Evolutionary conservation across 2,329 filamentous ascomycete species (phyloP).

Genomic region (Sarocladium kiliense): DNA sequence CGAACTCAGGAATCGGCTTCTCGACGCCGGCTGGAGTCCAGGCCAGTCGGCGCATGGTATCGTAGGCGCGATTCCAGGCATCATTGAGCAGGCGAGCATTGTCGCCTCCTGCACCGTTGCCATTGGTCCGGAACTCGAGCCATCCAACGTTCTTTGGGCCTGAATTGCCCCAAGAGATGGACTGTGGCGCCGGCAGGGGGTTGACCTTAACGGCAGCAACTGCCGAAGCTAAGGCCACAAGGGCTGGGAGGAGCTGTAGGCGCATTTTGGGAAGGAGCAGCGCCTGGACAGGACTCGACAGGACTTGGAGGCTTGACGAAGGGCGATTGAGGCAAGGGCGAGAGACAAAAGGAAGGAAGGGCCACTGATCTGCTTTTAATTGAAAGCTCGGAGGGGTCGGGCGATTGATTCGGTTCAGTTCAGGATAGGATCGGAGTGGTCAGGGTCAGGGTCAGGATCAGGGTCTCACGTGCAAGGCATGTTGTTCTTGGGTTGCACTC

Average conservation of each 20-base stretch:
- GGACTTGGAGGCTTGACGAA: background rate
- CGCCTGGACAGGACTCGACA: background rate
- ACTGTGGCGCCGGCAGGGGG: slow-evolving; percentile 20
- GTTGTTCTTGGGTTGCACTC: background rate
- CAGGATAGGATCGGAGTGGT: too few species aligned
- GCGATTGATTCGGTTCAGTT: too few species aligned
- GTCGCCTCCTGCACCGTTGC: slow-evolving; percentile 9
- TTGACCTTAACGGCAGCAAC: slow-evolving; percentile 20
- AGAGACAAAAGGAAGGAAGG: too few species aligned
- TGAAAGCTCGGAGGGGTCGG: background rate
- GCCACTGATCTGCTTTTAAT: background rate
- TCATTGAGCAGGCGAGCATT: slow-evolving; percentile 28
- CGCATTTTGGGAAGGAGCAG: slow-evolving; percentile 8
- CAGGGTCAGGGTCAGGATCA: too few species aligned
- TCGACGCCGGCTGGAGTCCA: slow-evolving; percentile 51
- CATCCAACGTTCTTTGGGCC: slow-evolving; percentile 16
- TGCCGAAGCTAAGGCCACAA: slow-evolving; percentile 11
- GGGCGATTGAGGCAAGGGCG: background rate
- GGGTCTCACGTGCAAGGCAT: slow-evolving; percentile 4
- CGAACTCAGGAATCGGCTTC: slow-evolving; percentile 43
- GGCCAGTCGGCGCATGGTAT: slow-evolving; percentile 40
- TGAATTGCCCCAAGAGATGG: slow-evolving; percentile 19
- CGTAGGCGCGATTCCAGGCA: slow-evolving; percentile 45
- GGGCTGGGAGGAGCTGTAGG: slow-evolving; percentile 8
- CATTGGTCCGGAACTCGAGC: slow-evolving; percentile 15